phyloP scores from a whole-genome alignment of 306 rosid species.

The Mimosa pudica region DNA sequence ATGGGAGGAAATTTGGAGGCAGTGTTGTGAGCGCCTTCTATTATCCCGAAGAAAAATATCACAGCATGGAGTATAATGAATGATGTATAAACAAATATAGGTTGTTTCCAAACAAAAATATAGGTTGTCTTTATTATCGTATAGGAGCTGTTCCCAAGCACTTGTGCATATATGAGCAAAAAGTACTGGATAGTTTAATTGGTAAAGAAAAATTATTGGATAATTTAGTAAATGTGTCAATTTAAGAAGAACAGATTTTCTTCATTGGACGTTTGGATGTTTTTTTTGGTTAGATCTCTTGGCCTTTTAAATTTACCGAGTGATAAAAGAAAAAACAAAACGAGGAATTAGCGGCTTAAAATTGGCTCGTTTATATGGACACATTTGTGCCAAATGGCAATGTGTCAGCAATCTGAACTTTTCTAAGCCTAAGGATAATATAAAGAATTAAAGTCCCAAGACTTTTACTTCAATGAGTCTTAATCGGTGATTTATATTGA shows the following conservation, averaged over 20 bases:
- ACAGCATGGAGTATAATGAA: conserved; percentile 51
- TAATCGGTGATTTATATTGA: too few species aligned
- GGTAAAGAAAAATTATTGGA: background rate
- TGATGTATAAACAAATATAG: conserved; percentile 35
- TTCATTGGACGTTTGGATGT: background rate
- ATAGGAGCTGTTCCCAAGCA: conserved; percentile 11
- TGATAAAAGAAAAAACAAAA: background rate
- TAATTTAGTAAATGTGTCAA: background rate
- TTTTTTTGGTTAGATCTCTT: background rate
- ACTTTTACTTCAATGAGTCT: background rate
- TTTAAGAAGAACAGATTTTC: background rate
- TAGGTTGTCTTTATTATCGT: conserved; percentile 2
- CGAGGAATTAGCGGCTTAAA: background rate
- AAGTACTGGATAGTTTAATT: conserved; percentile 3
- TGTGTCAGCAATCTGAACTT: background rate
- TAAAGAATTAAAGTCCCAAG: background rate
- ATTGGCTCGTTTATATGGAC: background rate
- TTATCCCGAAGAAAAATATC: conserved; percentile 68
- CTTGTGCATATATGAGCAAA: background rate
- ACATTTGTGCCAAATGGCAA: background rate
- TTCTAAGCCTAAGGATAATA: background rate
- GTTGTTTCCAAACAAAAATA: background rate
- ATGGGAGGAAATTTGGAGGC: conserved; percentile 80
- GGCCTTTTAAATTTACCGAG: background rate
- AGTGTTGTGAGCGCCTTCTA: conserved; percentile 60